Conservation (phyloP, 805 yeast genomes). For the Tetrapisispora namnaoensis region DNA sequence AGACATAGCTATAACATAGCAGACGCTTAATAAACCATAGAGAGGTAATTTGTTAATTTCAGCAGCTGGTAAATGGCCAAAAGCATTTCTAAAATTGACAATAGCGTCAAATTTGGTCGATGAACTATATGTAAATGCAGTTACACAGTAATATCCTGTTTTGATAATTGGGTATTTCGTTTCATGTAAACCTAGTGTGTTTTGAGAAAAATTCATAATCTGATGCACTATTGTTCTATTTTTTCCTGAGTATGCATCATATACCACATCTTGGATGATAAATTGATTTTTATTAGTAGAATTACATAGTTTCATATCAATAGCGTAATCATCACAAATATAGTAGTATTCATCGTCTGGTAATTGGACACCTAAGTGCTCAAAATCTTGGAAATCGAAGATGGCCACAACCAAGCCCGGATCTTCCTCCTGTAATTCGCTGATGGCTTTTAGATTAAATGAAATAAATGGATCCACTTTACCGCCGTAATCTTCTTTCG, state of each 20-base stretch:
- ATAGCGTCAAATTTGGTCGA: constrained; percentile 45
- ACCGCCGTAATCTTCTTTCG: constrained; percentile 83
- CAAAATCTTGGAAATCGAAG: constrained; percentile 76
- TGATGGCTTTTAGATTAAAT: constrained; percentile 33
- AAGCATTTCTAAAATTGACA: constrained; percentile 86
- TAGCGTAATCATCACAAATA: constrained; percentile 65
- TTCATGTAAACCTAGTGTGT: constrained; percentile 48
- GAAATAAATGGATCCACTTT: constrained; percentile 51
- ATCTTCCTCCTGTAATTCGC: constrained; percentile 26
- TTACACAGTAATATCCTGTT: constrained; percentile 90
- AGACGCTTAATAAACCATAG: constrained; percentile 75
- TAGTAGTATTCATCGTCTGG: constrained; percentile 42
- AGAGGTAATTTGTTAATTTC: constrained; percentile 87
- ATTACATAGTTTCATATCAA: constrained; percentile 47
- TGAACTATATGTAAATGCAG: constrained; percentile 45
- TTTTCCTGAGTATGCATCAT: constrained; percentile 38
- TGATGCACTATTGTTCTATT: constrained; percentile 45
- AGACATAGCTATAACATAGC: constrained; percentile 74
- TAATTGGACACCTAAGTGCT: constrained; percentile 47
- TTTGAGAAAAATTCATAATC: constrained; percentile 47
- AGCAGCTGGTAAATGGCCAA: constrained; percentile 79
- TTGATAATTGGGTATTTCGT: constrained; percentile 53
- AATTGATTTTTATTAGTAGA: constrained; percentile 49
- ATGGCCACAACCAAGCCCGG: constrained; percentile 55
- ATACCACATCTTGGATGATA: constrained; percentile 38